These are phyloP conservation scores for Diaporthe vaccinii DNA, from an alignment of 2,329 filamentous ascomycete species.

Conservation along the genomic window DNA sequence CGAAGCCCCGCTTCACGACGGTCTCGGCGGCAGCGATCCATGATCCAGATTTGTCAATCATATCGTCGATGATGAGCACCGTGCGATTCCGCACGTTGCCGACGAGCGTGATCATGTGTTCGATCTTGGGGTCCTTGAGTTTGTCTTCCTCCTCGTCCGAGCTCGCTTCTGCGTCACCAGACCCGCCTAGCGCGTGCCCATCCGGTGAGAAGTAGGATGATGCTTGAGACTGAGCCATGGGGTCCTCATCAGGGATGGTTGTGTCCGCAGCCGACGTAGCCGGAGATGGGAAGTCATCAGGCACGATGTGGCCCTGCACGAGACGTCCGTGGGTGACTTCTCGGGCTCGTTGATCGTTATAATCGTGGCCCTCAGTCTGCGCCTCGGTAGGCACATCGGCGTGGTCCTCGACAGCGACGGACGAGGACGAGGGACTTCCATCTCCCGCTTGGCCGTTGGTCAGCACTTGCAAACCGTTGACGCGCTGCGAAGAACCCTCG, in stretches of 20 bases:
- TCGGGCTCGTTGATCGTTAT: conserved; percentile 84
- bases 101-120: conserved; percentile 98
- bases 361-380: conserved; percentile 61
- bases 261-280: conserved; percentile 77
- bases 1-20: conserved; percentile 90
- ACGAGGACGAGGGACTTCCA: conserved; percentile 43
- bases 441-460: conserved; percentile 45
- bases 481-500: conserved; percentile 58
- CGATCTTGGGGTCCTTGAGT: conserved; percentile 83
- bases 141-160: conserved; percentile 95
- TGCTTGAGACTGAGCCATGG: conserved; percentile 83
- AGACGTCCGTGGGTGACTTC: conserved; percentile 94
- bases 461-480: conserved; percentile 49
- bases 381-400: conserved; percentile 56
- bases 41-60: conserved; percentile 97
- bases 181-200: conserved; percentile 82
- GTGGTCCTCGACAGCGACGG: conserved; percentile 52
- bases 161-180: conserved; percentile 83
- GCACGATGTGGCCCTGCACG: conserved; percentile 94
- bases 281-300: conserved; percentile 90
- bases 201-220: conserved; percentile 84
- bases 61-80: conserved; percentile 97
- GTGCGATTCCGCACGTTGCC: conserved; percentile 90
- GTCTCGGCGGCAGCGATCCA: conserved; percentile 99
- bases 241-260: conserved; percentile 78